Evolutionary conservation across 306 rosid genomes (phyloP).

Genomic region (Sphenostylis stenocarpa): DNA sequence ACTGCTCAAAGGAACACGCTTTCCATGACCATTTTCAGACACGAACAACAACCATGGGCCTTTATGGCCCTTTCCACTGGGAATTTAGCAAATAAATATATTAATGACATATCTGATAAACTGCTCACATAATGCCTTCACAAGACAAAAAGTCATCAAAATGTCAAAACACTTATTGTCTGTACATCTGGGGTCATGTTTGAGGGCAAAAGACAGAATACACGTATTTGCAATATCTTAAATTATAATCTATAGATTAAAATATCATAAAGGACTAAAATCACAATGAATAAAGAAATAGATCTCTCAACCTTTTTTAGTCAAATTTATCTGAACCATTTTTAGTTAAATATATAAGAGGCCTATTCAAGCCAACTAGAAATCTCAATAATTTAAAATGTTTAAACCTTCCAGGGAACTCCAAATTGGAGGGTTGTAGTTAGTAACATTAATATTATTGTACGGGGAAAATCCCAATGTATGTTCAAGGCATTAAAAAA

Average conservation of each 20-base stretch:
- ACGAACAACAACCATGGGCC: constrained; percentile 98
- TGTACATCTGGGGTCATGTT: not conserved
- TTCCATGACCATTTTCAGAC: constrained; percentile 89
- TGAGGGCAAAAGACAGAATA: not conserved
- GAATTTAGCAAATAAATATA: constrained; percentile 11
- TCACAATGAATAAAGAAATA: not conserved
- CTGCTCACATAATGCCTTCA: not conserved
- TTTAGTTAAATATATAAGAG: not conserved
- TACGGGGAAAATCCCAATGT: not conserved
- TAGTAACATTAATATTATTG: not conserved
- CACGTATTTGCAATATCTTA: not conserved
- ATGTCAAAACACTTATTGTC: constrained; percentile 6
- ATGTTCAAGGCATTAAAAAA: constrained; percentile 15
- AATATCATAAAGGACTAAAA: not conserved
- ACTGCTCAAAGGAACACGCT: constrained; percentile 89
- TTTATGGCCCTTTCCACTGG: constrained; percentile 47
- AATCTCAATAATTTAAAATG: not conserved
- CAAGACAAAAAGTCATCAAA: constrained; percentile 12
- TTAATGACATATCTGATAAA: constrained; percentile 17
- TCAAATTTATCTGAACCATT: not conserved
- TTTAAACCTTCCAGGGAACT: not conserved
- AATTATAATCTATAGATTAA: not conserved
- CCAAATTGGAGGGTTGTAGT: not conserved
- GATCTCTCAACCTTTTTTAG: not conserved
- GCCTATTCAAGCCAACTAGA: constrained; percentile 9